These are phyloP conservation scores for Aspergillus hortae DNA, from an alignment of 2,329 filamentous ascomycete species.

Conservation along the genomic window DNA sequence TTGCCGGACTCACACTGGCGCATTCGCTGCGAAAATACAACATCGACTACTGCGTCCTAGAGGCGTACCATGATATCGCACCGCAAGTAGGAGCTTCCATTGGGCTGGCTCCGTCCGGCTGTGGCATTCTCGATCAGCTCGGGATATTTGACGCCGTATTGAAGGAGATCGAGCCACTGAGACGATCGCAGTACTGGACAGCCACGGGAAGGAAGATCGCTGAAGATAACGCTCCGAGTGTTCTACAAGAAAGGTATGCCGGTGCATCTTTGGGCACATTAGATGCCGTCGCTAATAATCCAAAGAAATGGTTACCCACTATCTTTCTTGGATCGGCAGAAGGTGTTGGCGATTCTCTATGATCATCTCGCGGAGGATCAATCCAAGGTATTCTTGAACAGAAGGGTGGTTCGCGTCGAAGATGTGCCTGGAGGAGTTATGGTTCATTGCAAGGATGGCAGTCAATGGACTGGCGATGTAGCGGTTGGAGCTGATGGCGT, in stretches of 20 bases:
- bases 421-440: background rate
- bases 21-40: conserved; percentile 21
- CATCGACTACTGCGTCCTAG: conserved; percentile 43
- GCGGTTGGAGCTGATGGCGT: conserved; percentile 44
- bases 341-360: background rate
- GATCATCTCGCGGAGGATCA: background rate
- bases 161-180: conserved; percentile 11
- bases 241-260: background rate
- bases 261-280: background rate
- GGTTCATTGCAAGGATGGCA: conserved; percentile 33
- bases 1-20: conserved; percentile 47
- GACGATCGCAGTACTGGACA: background rate
- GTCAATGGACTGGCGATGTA: conserved; percentile 32
- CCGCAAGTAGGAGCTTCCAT: conserved; percentile 7
- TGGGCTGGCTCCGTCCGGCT: conserved; percentile 9
- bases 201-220: background rate
- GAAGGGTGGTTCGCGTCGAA: background rate
- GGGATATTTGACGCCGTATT: conserved; percentile 8
- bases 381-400: background rate
- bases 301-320: background rate
- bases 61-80: conserved; percentile 3
- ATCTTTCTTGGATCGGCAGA: background rate
- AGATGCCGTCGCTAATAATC: background rate
- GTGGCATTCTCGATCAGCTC: conserved; percentile 12
- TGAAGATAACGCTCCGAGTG: background rate